Evolutionary conservation across 495 filamentous ascomycete species (phyloP), one percentile per base, ranked within the genome.

Genomic region (Penicillium lividum): DNA sequence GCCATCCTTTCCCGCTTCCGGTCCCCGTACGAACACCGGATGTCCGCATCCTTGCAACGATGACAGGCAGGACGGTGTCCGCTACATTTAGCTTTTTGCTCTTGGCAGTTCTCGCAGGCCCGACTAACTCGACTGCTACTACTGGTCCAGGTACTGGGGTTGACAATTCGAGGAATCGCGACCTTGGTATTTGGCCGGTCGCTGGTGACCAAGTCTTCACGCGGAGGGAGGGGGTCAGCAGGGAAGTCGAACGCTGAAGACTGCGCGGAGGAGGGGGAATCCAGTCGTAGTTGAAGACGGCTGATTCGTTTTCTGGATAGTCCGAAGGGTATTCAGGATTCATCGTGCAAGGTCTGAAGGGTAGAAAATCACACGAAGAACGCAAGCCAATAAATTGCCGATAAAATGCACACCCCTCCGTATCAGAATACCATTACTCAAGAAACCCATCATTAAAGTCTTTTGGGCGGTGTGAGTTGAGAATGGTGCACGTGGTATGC

Each of bases 71-170:
- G 85, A 53, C 75, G 75, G 54, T 79, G 78, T 10, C 84, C 84
- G 56, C 77, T 84, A 65, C 83, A 86, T 68, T 86, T 86, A 58
- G 83, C 81, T 61, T 87, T 87, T 60, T 88, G 80, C 54, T 89
- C 86, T 8, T 87, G 79, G 73, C 88, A 91, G 38, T 86, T 86
- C 80, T 88, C 89, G 67, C 88, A 91, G 2, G 88, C 88, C 49
- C 74, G 76, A 58, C 73, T 75, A 46, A 78, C 74, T n/a, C 79
- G 74, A 46, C 71, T 71, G 29, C n/a, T n/a, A n/a, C 70, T 74
- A 57, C 53, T 73, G 33, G 68, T 68, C 62, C 63, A 66, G 46
- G 44, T 61, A 58, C 53, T 64, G 11, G 68, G 40, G 29, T 62
- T 68, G 4, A 61, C 36, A 15, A 66, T 66, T 27, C 76, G 67